phyloP scores from a whole-genome alignment of 768 basidiomycete species.

The Mycena crocata region DNA sequence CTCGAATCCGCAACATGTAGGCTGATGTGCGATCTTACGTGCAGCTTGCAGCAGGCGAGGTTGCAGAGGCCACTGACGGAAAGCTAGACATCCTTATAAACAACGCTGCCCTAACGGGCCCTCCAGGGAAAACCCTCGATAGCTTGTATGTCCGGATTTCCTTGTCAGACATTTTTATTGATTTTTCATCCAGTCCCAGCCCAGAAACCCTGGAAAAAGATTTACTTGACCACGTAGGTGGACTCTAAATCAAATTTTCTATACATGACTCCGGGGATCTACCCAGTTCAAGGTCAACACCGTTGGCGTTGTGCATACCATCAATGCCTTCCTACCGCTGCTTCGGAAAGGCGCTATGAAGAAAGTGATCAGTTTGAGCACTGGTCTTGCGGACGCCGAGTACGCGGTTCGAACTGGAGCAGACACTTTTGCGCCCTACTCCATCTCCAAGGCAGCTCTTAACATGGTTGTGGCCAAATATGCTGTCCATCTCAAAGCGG shows the following conservation, averaged over 20 bases:
- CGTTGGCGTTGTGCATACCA: constrained; percentile 7
- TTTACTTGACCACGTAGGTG: constrained; percentile 9
- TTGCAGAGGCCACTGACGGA: constrained; percentile 6
- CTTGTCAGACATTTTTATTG: neutral
- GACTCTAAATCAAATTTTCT: neutral
- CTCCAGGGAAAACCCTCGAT: neutral
- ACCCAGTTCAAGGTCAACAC: constrained; percentile 7
- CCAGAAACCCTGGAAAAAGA: constrained; percentile 17
- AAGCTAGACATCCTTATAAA: constrained; percentile 19
- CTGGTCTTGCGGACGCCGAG: constrained; percentile 44
- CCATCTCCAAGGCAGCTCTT: constrained; percentile 51
- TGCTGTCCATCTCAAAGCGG: constrained; percentile 42
- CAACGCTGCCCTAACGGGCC: neutral
- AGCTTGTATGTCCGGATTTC: neutral
- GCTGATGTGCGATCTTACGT: neutral
- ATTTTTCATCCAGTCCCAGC: neutral
- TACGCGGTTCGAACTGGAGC: constrained; percentile 33
- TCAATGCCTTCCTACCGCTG: constrained; percentile 11
- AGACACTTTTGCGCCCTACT: constrained; percentile 39
- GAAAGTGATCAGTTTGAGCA: constrained; percentile 49
- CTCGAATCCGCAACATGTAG: neutral
- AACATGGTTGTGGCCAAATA: constrained; percentile 53
- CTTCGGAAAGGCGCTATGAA: constrained; percentile 38
- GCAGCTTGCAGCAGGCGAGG: constrained; percentile 14
- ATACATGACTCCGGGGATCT: no score